Base-by-base conservation (phyloP, 164 flowering plant species). In the Cinnamomum chago region DNA sequence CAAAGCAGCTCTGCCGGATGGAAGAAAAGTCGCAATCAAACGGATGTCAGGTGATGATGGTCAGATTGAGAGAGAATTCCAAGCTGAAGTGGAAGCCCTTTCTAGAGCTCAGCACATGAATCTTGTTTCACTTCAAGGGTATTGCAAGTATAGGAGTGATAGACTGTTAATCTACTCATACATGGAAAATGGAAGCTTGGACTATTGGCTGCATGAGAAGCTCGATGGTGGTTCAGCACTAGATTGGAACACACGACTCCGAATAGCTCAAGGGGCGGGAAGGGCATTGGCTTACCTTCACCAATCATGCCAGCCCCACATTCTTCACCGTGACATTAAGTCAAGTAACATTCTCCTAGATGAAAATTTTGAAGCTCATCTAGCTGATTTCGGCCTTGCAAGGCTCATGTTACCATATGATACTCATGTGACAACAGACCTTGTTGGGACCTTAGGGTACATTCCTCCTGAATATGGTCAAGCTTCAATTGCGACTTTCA, bases 351-450 rank as follows among this genome's bases (percentile, higher is more conserved):
- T 92, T 33, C 93, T 92, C 50, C 79, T 92, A 13, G 87, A 92
- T 76, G 86, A 85, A 71, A 85, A 87, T 35, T 92, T 90, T 73
- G 85, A 81, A 79, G 95, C 97, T 25, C 95, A 87, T 69, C 81
- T 92, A 62, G 97, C 97, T 3, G 97, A 92, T 87, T 92, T 92
- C 51, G 97, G 97, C 22, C 94, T 92, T 70, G 87, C 97, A 13
- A 86, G 97, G 82, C 89, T 92, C 12, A 75, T 92, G 70, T 82
- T 70, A 4, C 90, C 93, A 5, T 83, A 83, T 65, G 89, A 90
- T 68, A 92, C 95, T 17, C 97, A 92, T 83, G 92, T 92, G 3
- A 84, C 88, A 11, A 92, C 95, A 7, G 97, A 92, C 77, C 85
- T 92, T 14, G 95, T 92, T 65, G 97, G 97, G 47, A 92, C 97